Evolutionary conservation across 805 yeast genomes (phyloP), one percentile per base, ranked within the genome.

Genomic region (Metschnikowia lochheadii): DNA sequence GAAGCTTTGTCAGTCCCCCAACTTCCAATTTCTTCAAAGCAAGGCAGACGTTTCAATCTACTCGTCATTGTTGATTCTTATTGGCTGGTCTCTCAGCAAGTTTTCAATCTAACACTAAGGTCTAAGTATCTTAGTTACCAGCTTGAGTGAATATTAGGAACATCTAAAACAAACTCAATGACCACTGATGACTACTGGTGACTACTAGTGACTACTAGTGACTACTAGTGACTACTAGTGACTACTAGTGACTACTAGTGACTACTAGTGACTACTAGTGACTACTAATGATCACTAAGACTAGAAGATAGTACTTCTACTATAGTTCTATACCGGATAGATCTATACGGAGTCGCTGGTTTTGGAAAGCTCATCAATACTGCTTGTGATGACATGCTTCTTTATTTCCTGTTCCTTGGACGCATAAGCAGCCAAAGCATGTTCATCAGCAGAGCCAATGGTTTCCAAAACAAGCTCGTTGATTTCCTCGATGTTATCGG

Each of bases 401-500:
- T 34, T 15, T 3, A 40, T 20, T 26, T 40, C 52, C 11, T 65
- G 63, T 55, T 69, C 73, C 56, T 69, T 70, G 29, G 58, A 55
- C 17, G 67, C 67, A 49, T 66, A 70, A 6, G 50, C 54, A 15
- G 67, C 70, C 58, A 65, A 56, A 6, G 68, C 75, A 41, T 58
- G 55, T 55, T 72, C 69, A 50, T 69, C 74, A 18, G 74, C 73
- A 13, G 74, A 68, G 8, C 76, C 76, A 13, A 71, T 72, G 34
- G 70, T 63, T 51, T 72, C 76, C 53, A 72, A 63, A n/a, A 72
- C 72, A 39, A 70, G 64, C 58, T 78, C 81, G 51, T 76, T 74
- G 45, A 71, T 72, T 44, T 66, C 76, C 61, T 78, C 82, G 33
- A 66, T 56, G 21, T 75, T 80, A 59, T 79, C 83, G 23, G 58